These are phyloP conservation scores for Panicum hallii DNA, from an alignment of 202 grass and related monocot species.

Conservation along the genomic window DNA sequence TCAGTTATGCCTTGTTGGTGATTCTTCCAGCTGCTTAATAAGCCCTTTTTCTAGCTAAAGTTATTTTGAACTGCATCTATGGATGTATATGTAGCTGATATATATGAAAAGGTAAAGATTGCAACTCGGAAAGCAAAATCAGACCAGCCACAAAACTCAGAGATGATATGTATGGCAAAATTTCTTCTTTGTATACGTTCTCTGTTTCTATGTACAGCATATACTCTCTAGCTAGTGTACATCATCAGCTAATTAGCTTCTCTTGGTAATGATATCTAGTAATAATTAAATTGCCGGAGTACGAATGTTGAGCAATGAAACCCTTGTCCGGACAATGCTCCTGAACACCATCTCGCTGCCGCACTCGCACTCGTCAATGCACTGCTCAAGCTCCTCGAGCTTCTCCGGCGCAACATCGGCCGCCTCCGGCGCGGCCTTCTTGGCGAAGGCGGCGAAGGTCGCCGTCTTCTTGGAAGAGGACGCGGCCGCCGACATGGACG, in stretches of 20 bases:
- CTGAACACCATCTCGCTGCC: slow-evolving; percentile 54
- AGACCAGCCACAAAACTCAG: not conserved
- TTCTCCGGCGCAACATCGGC: not conserved
- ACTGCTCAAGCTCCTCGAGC: slow-evolving; percentile 42
- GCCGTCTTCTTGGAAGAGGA: slow-evolving; percentile 32
- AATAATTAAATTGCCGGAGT: slow-evolving; percentile 45
- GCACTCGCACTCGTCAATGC: slow-evolving; percentile 50
- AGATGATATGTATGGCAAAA: not conserved
- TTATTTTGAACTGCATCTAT: not conserved
- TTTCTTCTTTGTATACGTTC: not conserved
- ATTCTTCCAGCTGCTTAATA: not conserved
- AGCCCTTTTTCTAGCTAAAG: not conserved
- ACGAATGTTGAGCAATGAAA: slow-evolving; percentile 69
- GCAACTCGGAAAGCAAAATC: not conserved
- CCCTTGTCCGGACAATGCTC: slow-evolving; percentile 56
- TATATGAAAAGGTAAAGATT: not conserved
- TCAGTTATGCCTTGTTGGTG: not conserved
- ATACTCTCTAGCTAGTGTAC: not conserved
- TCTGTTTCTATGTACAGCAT: slow-evolving; percentile 27
- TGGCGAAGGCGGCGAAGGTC: slow-evolving; percentile 19
- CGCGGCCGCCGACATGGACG: slow-evolving; percentile 22
- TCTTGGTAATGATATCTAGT: too few relatives aligned
- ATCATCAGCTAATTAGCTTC: not conserved
- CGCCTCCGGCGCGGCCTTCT: slow-evolving; percentile 30
- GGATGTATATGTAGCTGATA: not conserved